A percentile compares a stretch with the other conserved stretches of the same genome.
These are phyloP conservation scores for Tolypocladium paradoxum DNA, from an alignment of 2,329 filamentous ascomycete species.

Conservation along the genomic window DNA sequence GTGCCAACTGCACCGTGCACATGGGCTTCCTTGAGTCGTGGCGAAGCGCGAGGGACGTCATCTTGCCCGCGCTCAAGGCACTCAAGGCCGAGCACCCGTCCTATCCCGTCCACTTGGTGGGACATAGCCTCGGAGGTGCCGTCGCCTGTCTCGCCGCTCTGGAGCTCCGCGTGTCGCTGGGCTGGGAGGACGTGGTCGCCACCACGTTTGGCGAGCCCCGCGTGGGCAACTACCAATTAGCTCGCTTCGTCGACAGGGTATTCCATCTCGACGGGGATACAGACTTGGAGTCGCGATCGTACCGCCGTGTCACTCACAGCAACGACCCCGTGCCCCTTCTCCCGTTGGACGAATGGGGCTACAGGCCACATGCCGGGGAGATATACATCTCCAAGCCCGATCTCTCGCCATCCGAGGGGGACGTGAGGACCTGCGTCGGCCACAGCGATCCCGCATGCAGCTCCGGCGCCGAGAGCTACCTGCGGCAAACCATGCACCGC, in stretches of 20 bases:
- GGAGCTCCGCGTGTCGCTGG: slow-evolving; percentile 62
- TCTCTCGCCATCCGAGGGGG: slow-evolving; percentile 55
- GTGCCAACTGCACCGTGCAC: slow-evolving; percentile 84
- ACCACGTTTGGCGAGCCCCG: slow-evolving; percentile 91
- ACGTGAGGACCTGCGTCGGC: slow-evolving; percentile 63
- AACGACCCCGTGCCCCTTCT: slow-evolving; percentile 84
- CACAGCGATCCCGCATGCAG: slow-evolving; percentile 64
- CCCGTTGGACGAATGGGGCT: slow-evolving; percentile 82
- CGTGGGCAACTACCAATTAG: slow-evolving; percentile 47
- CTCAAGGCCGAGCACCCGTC: slow-evolving; percentile 52
- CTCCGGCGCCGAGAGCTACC: slow-evolving; percentile 39
- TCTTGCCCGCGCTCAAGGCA: slow-evolving; percentile 56
- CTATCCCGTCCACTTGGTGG: slow-evolving; percentile 69
- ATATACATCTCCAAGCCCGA: slow-evolving; percentile 67
- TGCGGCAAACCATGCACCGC: slow-evolving; percentile 15
- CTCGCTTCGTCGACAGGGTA: slow-evolving; percentile 40
- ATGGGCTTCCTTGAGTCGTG: slow-evolving; percentile 82
- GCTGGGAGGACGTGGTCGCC: slow-evolving; percentile 61
- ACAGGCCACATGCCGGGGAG: slow-evolving; percentile 73
- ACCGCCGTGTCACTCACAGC: slow-evolving; percentile 73
- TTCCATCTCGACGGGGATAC: slow-evolving; percentile 31
- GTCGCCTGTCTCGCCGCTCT: slow-evolving; percentile 80
- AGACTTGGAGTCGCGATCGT: slow-evolving; percentile 30
- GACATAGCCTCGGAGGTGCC: slow-evolving; percentile 86
- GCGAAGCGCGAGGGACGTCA: slow-evolving; percentile 57